Evolutionary conservation across 768 basidiomycete species (phyloP).

Genomic region (Phaffia tasmanica): DNA sequence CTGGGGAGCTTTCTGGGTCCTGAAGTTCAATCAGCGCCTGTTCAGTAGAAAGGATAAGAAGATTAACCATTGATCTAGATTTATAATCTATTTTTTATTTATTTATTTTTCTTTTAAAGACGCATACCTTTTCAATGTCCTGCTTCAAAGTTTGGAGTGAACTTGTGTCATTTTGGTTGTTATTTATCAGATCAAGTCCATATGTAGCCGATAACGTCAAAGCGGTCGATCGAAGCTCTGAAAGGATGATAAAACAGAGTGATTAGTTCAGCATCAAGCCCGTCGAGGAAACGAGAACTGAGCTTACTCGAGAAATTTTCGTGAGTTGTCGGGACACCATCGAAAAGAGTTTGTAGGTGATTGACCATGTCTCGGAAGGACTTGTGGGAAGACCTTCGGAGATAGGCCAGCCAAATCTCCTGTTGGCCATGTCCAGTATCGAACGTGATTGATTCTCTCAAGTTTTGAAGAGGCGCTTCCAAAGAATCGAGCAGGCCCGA

Average conservation of each 20-base stretch:
- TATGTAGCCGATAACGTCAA: constrained; percentile 17
- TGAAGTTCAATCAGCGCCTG: background rate
- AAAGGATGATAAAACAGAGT: background rate
- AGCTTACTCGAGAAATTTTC: constrained; percentile 12
- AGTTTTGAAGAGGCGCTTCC: constrained; percentile 31
- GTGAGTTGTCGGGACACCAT: constrained; percentile 8
- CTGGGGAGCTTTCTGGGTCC: background rate
- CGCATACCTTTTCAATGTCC: constrained; percentile 14
- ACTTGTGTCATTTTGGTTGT: background rate
- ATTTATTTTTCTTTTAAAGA: background rate
- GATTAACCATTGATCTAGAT: background rate
- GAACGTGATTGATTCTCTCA: constrained; percentile 48
- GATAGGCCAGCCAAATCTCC: constrained; percentile 53
- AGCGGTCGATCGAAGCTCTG: constrained; percentile 21
- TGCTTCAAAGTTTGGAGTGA: constrained; percentile 5
- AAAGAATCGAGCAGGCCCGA: constrained; percentile 38
- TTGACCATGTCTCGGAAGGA: constrained; percentile 13
- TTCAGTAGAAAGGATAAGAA: background rate
- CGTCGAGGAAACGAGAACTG: background rate
- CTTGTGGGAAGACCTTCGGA: constrained; percentile 25
- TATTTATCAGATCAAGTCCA: background rate
- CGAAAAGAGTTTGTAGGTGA: constrained; percentile 9
- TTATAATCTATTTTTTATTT: background rate
- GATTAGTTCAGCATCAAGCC: background rate
- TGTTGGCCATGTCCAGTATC: constrained; percentile 62